Conservation (phyloP, 2,329 filamentous ascomycete genomes). For the Emergomyces pasteurianus region DNA sequence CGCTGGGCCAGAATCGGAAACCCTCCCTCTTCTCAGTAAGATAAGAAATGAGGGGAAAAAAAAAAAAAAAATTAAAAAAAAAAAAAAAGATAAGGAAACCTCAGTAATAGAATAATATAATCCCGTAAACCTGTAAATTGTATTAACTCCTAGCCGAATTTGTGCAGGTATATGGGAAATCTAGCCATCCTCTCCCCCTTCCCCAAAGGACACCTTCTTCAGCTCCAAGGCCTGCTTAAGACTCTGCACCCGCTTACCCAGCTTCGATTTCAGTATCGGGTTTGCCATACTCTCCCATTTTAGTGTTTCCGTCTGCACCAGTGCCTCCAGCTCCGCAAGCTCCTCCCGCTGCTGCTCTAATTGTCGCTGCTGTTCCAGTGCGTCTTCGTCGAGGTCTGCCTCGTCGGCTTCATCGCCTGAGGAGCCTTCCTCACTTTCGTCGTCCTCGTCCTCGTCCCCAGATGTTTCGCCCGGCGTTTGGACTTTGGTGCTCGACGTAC, state of each 20-base stretch:
- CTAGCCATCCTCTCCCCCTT: conserved; percentile 18
- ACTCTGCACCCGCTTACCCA: conserved; percentile 32
- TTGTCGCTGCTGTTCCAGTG: conserved; percentile 29
- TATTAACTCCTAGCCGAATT: neutral
- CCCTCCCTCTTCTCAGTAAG: neutral
- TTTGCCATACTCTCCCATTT: conserved; percentile 31
- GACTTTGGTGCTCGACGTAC: conserved; percentile 23
- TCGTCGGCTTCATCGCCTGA: conserved; percentile 25
- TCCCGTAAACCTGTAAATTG: neutral
- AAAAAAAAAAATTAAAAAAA: neutral
- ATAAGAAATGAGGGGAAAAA: neutral
- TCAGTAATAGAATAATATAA: neutral
- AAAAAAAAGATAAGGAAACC: neutral
- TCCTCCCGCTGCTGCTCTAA: conserved; percentile 34
- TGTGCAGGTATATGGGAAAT: neutral
- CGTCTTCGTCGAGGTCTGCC: conserved; percentile 33
- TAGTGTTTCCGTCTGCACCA: conserved; percentile 27
- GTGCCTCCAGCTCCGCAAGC: conserved; percentile 31
- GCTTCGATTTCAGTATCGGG: conserved; percentile 30
- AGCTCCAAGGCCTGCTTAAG: conserved; percentile 33
- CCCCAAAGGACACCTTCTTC: conserved; percentile 33
- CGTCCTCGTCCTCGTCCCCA: conserved; percentile 29
- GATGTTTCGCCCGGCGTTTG: conserved; percentile 23
- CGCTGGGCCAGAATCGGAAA: neutral
- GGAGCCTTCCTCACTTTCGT: conserved; percentile 24